These are phyloP conservation scores for Hypocreales sp. DNA, from an alignment of 2,329 filamentous ascomycete genomes.

Conservation along the genomic window DNA sequence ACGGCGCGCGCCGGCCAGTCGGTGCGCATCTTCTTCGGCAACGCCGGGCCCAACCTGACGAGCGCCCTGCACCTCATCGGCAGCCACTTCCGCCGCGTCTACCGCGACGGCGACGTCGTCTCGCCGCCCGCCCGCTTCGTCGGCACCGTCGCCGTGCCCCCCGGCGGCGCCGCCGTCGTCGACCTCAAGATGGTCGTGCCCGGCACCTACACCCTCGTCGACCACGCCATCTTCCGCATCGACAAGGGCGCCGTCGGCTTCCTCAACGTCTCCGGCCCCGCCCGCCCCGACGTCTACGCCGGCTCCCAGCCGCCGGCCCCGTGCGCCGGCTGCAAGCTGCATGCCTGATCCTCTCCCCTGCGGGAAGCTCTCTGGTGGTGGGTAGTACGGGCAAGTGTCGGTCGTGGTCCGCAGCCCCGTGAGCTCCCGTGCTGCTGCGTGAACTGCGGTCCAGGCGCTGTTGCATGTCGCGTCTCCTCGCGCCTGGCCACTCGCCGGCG, in stretches of 20 bases:
- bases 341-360: too few species aligned
- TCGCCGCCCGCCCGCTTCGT: conserved; percentile 12
- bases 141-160: conserved; percentile 12
- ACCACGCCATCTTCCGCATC: conserved; percentile 17
- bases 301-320: conserved; percentile 11
- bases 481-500: too few species aligned
- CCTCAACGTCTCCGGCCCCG: conserved; percentile 15
- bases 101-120: conserved; percentile 15
- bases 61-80: conserved; percentile 20
- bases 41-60: conserved; percentile 17
- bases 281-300: conserved; percentile 11
- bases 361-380: too few species aligned
- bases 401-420: too few species aligned
- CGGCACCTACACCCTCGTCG: conserved; percentile 16
- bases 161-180: conserved; percentile 13
- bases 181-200: conserved; percentile 16
- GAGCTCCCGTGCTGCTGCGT: too few species aligned
- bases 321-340: conserved; percentile 16
- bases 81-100: conserved; percentile 13
- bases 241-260: conserved; percentile 19
- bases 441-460: too few species aligned
- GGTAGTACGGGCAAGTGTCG: too few species aligned
- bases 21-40: conserved; percentile 19
- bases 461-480: too few species aligned
- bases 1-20: conserved; percentile 13